Evolutionary conservation across 202 grass and related monocot species (phyloP), one percentile per base, ranked within the genome.

Genomic region (Elaeis oleifera): DNA sequence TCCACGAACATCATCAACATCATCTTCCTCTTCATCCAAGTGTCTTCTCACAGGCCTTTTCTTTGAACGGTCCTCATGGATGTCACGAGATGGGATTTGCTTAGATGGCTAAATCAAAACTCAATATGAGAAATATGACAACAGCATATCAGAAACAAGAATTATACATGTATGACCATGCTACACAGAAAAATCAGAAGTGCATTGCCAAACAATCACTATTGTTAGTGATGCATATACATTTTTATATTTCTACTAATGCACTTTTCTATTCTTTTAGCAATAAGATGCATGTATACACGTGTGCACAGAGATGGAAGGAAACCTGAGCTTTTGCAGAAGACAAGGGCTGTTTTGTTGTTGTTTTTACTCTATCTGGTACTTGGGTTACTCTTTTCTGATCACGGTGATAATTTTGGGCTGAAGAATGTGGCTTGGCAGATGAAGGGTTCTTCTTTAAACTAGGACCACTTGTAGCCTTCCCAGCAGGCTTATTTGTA

Each of bases 11-110:
- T 91, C 68, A 25, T 77, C 87, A 65, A 81, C 84, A 1, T 44
- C 36, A 44, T 84, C 94, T 16, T 92, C 94, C 9, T 89, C 88
- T 55, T 86, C 78, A 60, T 77, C 80, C 77, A 71, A 69, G 61
- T 71, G 71, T 61, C 81, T 89, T 6, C 4, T 17, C 4, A 51
- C 26, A 29, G 74, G 82, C 13, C 63, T 89, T 73, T 81, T 92
- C 68, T 84, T 86, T 66, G 70, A 15, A 61, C 21, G 72, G 49
- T 75, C 75, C 71, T 89, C 80, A 55, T 39, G 51, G 14, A 60
- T 68, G 58, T 74, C 74, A 51, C 60, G 82, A 23, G 73, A 69
- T 60, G 82, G 60, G 55, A 65, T 58, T 66, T 67, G 80, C 29
- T 75, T 81, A 63, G 83, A 83, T 48, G 63, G 76, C 88, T 90